Conservation (phyloP, 768 basidiomycete species). For the Hypholoma sublateritium region DNA sequence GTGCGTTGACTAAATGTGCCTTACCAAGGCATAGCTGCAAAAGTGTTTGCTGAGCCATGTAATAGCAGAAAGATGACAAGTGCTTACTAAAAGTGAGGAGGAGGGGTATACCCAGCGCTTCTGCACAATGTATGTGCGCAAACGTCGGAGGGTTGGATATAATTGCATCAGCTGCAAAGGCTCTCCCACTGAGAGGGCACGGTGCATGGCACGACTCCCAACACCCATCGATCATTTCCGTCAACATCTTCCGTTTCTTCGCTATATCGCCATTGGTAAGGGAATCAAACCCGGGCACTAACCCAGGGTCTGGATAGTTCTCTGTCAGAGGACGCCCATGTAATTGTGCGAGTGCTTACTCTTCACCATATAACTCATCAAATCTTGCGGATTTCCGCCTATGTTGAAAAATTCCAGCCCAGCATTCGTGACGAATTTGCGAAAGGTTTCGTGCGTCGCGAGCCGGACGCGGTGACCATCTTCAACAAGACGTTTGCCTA, state of each 20-base stretch:
- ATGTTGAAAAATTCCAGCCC: constrained; percentile 61
- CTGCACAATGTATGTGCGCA: constrained; percentile 64
- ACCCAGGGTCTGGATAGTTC: constrained; percentile 50
- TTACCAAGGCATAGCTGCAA: constrained; percentile 66
- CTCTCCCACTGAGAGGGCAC: constrained; percentile 37
- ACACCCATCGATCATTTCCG: constrained; percentile 62
- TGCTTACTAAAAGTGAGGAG: constrained; percentile 57
- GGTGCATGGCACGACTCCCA: constrained; percentile 53
- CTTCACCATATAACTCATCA: constrained; percentile 76
- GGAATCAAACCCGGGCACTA: constrained; percentile 58
- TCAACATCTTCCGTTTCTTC: constrained; percentile 58
- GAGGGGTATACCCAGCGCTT: constrained; percentile 59
- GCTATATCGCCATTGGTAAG: constrained; percentile 61
- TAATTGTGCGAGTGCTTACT: constrained; percentile 36
- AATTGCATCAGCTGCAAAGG: constrained; percentile 63
- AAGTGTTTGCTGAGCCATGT: not conserved
- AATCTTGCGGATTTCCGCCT: constrained; percentile 61
- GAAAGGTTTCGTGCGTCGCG: constrained; percentile 62
- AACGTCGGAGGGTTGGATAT: constrained; percentile 70
- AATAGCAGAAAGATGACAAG: constrained; percentile 9
- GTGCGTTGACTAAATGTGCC: not conserved
- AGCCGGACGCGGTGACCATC: constrained; percentile 62
- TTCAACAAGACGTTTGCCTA: constrained; percentile 46
- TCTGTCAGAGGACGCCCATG: not conserved
- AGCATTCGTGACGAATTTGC: constrained; percentile 47